Conservation (phyloP, 805 yeast species). For the Wickerhamiella brachini region DNA sequence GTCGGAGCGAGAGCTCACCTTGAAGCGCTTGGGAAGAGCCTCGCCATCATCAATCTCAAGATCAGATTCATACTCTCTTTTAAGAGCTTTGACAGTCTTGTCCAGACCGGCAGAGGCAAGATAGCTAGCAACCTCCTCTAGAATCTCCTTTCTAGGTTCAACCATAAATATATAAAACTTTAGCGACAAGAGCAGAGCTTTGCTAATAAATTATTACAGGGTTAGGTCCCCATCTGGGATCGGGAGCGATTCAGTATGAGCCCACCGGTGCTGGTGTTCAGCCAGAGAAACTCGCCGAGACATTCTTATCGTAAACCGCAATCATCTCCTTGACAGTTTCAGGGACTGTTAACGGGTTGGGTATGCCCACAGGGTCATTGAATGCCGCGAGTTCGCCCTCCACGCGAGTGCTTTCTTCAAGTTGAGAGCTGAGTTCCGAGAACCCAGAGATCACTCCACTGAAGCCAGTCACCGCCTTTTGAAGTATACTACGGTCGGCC, state of each 20-base stretch:
- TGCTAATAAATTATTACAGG: neutral
- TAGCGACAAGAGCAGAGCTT: neutral
- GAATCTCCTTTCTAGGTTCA: conserved; percentile 13
- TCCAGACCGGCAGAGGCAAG: conserved; percentile 20
- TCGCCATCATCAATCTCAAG: conserved; percentile 17
- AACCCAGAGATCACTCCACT: neutral
- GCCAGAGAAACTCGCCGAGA: neutral
- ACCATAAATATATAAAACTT: neutral
- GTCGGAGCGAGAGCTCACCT: conserved; percentile 14
- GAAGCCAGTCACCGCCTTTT: neutral
- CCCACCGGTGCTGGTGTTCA: no score
- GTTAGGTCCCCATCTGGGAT: neutral
- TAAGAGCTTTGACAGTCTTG: conserved; percentile 23
- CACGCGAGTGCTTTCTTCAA: neutral
- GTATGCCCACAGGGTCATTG: neutral
- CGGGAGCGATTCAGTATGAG: no score
- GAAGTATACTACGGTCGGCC: neutral
- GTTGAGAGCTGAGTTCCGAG: neutral
- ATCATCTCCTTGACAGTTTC: neutral
- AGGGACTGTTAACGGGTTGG: neutral
- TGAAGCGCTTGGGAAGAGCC: conserved; percentile 16
- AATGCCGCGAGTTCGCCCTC: neutral
- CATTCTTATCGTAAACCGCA: neutral
- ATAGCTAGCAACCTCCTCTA: conserved; percentile 22
- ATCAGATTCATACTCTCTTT: conserved; percentile 15